These are phyloP conservation scores for Radiomyces spectabilis DNA, from an alignment of 192 early-diverging fungal species.

Conservation along the genomic window DNA sequence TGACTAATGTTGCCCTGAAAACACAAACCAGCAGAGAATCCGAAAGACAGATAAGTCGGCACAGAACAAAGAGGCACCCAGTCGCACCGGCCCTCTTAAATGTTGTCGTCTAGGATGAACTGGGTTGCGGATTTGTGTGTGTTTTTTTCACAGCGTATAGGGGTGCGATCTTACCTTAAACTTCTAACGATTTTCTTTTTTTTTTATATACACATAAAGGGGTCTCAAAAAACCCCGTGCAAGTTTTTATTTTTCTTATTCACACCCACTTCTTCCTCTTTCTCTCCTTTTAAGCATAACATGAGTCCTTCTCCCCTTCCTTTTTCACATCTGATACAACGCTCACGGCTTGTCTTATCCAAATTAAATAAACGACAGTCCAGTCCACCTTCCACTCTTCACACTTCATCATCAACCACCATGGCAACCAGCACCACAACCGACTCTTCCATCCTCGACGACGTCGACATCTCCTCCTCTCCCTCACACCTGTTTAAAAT, in stretches of 20 bases:
- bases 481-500: constrained; percentile 5
- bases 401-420: too few relatives aligned
- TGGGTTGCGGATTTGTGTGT: too few relatives aligned
- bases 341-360: not conserved
- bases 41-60: too few relatives aligned
- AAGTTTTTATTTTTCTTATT: not conserved
- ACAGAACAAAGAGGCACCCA: too few relatives aligned
- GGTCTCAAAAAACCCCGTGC: too few relatives aligned
- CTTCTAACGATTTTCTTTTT: not conserved
- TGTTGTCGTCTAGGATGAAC: too few relatives aligned
- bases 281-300: not conserved
- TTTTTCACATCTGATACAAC: not conserved
- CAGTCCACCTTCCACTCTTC: too few relatives aligned
- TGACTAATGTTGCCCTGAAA: too few relatives aligned
- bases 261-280: not conserved
- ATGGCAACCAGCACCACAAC: constrained; percentile 2
- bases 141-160: not conserved
- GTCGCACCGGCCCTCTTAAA: too few relatives aligned
- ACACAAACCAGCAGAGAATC: too few relatives aligned
- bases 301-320: not conserved
- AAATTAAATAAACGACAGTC: too few relatives aligned
- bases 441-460: not conserved
- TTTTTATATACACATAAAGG: too few relatives aligned
- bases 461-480: not conserved
- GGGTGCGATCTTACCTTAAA: not conserved